These are phyloP conservation scores for Arachnomyces sp. DNA, from an alignment of 2,329 filamentous ascomycete species.

Conservation along the genomic window DNA sequence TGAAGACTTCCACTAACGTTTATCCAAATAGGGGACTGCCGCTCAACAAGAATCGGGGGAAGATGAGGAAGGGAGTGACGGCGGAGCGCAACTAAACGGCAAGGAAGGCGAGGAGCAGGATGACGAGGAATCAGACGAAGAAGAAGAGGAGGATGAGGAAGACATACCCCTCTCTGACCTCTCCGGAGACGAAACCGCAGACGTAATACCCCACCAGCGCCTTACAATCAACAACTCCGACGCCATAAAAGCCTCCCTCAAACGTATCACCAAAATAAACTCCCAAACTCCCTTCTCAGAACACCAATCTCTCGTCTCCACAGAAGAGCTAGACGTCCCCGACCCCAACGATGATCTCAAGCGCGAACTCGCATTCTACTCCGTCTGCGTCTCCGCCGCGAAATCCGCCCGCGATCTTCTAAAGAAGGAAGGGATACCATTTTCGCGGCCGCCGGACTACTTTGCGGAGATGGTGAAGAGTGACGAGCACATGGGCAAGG, in stretches of 20 bases:
- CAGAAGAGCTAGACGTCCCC: slow-evolving; percentile 62
- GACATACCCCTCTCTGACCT: slow-evolving; percentile 85
- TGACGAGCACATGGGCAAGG: slow-evolving; percentile 96
- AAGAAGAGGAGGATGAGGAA: slow-evolving; percentile 69
- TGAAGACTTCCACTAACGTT: not conserved
- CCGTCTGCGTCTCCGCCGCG: slow-evolving; percentile 75
- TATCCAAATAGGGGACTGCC: slow-evolving; percentile 4
- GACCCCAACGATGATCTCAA: slow-evolving; percentile 87
- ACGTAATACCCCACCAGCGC: slow-evolving; percentile 81
- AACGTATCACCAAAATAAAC: slow-evolving; percentile 52
- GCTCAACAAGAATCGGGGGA: slow-evolving; percentile 23
- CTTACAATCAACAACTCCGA: slow-evolving; percentile 96
- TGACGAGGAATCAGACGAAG: slow-evolving; percentile 45
- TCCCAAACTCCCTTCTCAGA: slow-evolving; percentile 69
- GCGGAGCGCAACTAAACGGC: slow-evolving; percentile 7
- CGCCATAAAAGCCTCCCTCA: slow-evolving; percentile 71
- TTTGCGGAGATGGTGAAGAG: slow-evolving; percentile 99
- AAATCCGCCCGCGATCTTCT: slow-evolving; percentile 65
- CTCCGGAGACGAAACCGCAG: slow-evolving; percentile 72
- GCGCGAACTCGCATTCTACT: slow-evolving; percentile 89
- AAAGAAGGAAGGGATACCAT: slow-evolving; percentile 73
- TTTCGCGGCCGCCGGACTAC: slow-evolving; percentile 86
- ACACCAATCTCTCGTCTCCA: slow-evolving; percentile 69
- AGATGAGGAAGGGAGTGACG: slow-evolving; percentile 28
- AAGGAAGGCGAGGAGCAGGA: slow-evolving; percentile 30